phyloP scores from a whole-genome alignment of 257 asterid genomes.

The Catharanthus roseus region DNA sequence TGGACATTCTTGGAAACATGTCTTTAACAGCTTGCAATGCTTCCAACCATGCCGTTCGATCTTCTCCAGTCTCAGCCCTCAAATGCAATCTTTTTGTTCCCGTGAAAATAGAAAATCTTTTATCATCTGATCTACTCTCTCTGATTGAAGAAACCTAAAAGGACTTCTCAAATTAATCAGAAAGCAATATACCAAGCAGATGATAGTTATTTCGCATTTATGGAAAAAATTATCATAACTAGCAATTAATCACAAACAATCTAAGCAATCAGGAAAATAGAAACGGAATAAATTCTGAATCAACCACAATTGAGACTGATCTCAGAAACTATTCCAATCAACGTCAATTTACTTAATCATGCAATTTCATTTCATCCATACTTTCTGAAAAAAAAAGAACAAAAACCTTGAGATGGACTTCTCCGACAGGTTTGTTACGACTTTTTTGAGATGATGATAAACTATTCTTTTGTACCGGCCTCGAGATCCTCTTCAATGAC shows the following conservation, averaged over 20 bases:
- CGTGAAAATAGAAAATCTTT: slow-evolving; percentile 85
- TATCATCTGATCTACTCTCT: slow-evolving; percentile 87
- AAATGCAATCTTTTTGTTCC: slow-evolving; percentile 92
- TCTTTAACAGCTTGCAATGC: slow-evolving; percentile 88
- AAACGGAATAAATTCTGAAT: neutral
- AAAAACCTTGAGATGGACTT: slow-evolving; percentile 80
- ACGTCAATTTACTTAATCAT: neutral
- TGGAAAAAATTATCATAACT: neutral
- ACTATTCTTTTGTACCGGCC: slow-evolving; percentile 33
- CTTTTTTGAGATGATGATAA: slow-evolving; percentile 29
- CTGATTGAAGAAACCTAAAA: slow-evolving; percentile 78
- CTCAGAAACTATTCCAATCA: neutral
- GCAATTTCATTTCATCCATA: neutral
- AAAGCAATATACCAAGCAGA: neutral
- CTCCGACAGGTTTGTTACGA: slow-evolving; percentile 65
- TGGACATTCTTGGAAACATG: slow-evolving; percentile 92
- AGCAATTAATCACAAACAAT: neutral
- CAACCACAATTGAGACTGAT: neutral
- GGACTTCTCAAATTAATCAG: slow-evolving; percentile 16
- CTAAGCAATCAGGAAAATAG: neutral
- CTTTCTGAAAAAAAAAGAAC: neutral
- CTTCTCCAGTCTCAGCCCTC: slow-evolving; percentile 86
- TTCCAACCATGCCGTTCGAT: slow-evolving; percentile 75
- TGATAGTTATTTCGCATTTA: neutral
- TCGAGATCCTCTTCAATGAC: slow-evolving; percentile 47